Base-by-base conservation (phyloP, 768 basidiomycete species). In the Psilocybe cyanescens region DNA sequence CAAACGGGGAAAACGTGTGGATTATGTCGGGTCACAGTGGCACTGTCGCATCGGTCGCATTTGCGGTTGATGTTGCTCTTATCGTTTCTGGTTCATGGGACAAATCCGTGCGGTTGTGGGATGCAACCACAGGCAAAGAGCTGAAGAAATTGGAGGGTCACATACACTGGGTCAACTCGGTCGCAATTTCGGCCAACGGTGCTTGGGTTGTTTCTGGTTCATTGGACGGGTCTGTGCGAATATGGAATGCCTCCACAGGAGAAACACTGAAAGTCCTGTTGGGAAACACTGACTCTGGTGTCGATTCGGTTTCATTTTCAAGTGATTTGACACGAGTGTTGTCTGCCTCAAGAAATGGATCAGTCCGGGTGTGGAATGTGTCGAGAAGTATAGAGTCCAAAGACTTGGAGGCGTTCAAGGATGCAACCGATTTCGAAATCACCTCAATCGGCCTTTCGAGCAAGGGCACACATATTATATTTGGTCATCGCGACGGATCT, bases 381-480 rank as follows among this genome's bases (percentile, higher is more conserved):
- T 4, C 16, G 30, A 29, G 16, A 17, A 19, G 49, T 19, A 14
- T 7, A 17, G 6, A 24, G 12, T 19, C 24, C 30, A 12, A 6
- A 7, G 30, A 50, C 6, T 4, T 50, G 19, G 12, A 50, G 6
- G 28, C 1, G 11, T 19, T 57, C n/a, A 49, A 19, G n/a, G 5
- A 2, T 49, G 6, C n/a, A 9, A 24, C 24, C 1, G 1, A 24
- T 24, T 24, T 24, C 24, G 24, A 24, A 24, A 58, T 68, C 6
- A 28, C 2, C 2, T 54, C 60, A n/a, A 44, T 65, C 33, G 61
- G 62, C 8, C 64, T 70, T 33, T 68, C 66, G 4, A 49, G 54
- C n/a, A 60, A 70, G 57, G 68, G 62, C 31, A 65, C 7, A 2
- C 50, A 50, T 3, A 63, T 69, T 48, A 63, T 59, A 4, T 67